Percentiles rank a stretch among this genome's conserved stretches.
Evolutionary conservation across 345 rosid genomes (phyloP).

Genomic region (Gossypium arboreum): DNA sequence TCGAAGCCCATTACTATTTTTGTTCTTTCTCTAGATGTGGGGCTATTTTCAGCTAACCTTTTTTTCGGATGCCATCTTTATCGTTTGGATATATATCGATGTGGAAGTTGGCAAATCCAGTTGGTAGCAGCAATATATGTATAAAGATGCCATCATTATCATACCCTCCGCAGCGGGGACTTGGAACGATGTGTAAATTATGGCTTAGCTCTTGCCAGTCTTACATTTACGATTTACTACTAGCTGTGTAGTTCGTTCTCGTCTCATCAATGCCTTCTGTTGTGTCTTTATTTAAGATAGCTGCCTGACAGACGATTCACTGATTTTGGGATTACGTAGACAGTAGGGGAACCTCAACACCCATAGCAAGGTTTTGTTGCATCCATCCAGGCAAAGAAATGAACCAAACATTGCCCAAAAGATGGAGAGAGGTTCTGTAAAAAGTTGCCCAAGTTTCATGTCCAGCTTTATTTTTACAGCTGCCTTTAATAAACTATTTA

Average conservation of each 20-base stretch:
- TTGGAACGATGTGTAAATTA: not conserved
- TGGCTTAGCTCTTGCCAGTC: not conserved
- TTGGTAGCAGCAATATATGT: constrained; percentile 3
- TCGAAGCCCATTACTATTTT: not conserved
- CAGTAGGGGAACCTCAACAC: not conserved
- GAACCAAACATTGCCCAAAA: not conserved
- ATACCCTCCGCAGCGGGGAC: not conserved
- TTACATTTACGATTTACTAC: not conserved
- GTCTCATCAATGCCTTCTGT: not conserved
- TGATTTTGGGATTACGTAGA: no score
- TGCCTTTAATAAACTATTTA: no score
- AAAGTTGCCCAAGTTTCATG: no score
- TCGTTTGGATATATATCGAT: not conserved
- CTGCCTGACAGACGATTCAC: not conserved
- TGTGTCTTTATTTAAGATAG: not conserved
- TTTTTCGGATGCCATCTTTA: not conserved
- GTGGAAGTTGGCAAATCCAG: not conserved
- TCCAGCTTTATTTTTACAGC: no score
- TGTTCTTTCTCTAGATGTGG: constrained; percentile 6
- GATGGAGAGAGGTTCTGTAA: no score
- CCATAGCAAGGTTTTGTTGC: not conserved
- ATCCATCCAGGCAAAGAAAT: not conserved
- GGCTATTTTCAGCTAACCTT: not conserved
- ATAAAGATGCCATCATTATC: not conserved
- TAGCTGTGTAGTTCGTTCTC: not conserved